Conservation (phyloP, 371 early-diverging fungal genomes). For the Neoconidiobolus thromboides region DNA sequence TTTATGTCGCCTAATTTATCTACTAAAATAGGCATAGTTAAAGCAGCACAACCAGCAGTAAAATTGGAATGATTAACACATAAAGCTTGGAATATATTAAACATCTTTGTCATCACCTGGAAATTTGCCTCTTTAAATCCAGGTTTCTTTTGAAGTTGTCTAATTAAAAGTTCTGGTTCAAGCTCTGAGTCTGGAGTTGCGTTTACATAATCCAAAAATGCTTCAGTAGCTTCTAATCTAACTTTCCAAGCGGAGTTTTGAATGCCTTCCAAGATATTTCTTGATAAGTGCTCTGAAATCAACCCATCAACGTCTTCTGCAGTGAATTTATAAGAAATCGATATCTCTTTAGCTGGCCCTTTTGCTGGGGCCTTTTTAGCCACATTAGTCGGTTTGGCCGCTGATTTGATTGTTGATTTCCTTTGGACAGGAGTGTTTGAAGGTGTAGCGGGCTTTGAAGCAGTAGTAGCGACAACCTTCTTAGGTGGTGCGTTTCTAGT, state of each 20-base stretch:
- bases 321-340: conserved; percentile 28
- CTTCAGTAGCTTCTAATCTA: conserved; percentile 39
- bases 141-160: conserved; percentile 58
- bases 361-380: conserved; percentile 14
- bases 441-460: conserved; percentile 4
- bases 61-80: conserved; percentile 39
- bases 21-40: conserved; percentile 47
- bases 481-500: conserved; percentile 10
- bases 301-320: conserved; percentile 42
- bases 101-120: conserved; percentile 34
- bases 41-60: conserved; percentile 47
- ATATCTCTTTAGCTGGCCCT: conserved; percentile 44
- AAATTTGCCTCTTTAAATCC: conserved; percentile 94
- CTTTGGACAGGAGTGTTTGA: conserved; percentile 7
- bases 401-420: conserved; percentile 13
- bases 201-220: neutral
- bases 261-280: conserved; percentile 32
- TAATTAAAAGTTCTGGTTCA: conserved; percentile 68
- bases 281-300: conserved; percentile 39
- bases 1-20: conserved; percentile 91
- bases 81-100: conserved; percentile 42
- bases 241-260: conserved; percentile 67
- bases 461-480: neutral
- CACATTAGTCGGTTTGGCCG: conserved; percentile 5
- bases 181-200: conserved; percentile 14